Evolutionary conservation across 140 eudicot species (phyloP).

Genomic region (Ambrosia hybrid): DNA sequence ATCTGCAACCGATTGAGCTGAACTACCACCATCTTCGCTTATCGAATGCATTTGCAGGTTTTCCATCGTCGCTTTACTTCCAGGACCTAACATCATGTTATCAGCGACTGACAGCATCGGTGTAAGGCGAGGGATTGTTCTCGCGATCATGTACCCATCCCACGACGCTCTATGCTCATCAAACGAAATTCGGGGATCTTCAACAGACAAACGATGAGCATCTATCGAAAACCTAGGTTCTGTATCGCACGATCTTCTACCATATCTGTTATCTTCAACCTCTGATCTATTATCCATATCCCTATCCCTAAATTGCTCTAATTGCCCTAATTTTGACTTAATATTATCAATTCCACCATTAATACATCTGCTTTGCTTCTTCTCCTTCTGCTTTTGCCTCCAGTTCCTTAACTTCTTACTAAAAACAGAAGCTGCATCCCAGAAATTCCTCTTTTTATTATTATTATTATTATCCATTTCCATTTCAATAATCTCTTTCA

Average conservation of each 20-base stretch:
- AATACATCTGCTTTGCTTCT: slow-evolving; percentile 22
- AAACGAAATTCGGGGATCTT: slow-evolving; percentile 47
- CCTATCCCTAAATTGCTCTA: slow-evolving; percentile 33
- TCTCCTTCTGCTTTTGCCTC: slow-evolving; percentile 58
- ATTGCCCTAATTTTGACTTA: slow-evolving; percentile 25
- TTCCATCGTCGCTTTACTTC: slow-evolving; percentile 24
- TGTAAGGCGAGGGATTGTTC: slow-evolving; percentile 67
- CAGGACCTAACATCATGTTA: slow-evolving; percentile 43
- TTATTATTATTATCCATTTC: slow-evolving; percentile 45
- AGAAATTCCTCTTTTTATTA: slow-evolving; percentile 44
- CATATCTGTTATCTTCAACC: slow-evolving; percentile 49
- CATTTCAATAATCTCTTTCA: slow-evolving; percentile 82
- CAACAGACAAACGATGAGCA: slow-evolving; percentile 59
- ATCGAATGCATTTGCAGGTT: slow-evolving; percentile 64
- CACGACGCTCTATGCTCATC: slow-evolving; percentile 94
- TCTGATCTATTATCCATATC: slow-evolving; percentile 36
- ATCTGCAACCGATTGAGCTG: slow-evolving; percentile 61
- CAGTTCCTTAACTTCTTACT: slow-evolving; percentile 70
- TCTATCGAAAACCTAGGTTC: slow-evolving; percentile 82
- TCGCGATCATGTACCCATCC: slow-evolving; percentile 86
- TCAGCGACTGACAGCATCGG: slow-evolving; percentile 80
- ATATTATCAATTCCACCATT: slow-evolving; percentile 18
- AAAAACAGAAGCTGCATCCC: slow-evolving; percentile 75
- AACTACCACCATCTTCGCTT: slow-evolving; percentile 60
- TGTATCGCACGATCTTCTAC: slow-evolving; percentile 81